Evolutionary conservation across 2,329 filamentous ascomycete species (phyloP), one percentile per base, ranked within the genome.

Genomic region (Trichoderma sp.): DNA sequence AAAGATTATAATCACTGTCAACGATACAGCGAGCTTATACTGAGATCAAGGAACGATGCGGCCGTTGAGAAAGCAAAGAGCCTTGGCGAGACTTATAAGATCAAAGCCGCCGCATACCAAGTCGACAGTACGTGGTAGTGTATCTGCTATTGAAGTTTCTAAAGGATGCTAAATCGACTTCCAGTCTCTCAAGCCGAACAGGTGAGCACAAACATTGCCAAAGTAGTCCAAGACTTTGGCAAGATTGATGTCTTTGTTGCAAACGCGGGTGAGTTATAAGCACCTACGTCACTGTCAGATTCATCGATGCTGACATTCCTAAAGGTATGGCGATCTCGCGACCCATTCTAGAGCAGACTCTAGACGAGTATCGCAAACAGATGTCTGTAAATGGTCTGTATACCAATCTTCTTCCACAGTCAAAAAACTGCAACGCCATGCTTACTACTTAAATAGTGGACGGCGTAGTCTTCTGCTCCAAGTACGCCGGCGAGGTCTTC

Each of bases 341-440:
- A 6, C 68, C 68, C 18, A 71, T 71, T 33, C 18, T 71, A 62
- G 68, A 71, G 18, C 68, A 71, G 27, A 71, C 68, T 3, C 2
- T 71, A 11, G 68, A 71, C 5, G 68, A 71, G 16, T 71, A 71
- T 9, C 68, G 41, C 8, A 71, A 71, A 3, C 67, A 71, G n/a
- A 71, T 71, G 68, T 71, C 68, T 24, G 68, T 71, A 6, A 71
- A 71, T 45, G 68, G 56, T 71, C 29, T 41, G 68, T 31, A 62
- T 31, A n/a, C 65, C 12, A 8, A 9, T 24, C 29, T 6, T 24
- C 29, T 33, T 8, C 4, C 11, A 14, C 8, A 21, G 2, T 16
- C 18, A 7, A 16, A 18, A 18, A 6, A 14, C 6, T 16, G 3
- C 0, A 59, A 18, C 27, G 7, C 6, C 8, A 62, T 62, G 3